Conservation (phyloP, 2,329 filamentous ascomycete genomes). For the Phyllosticta ampelicida region DNA sequence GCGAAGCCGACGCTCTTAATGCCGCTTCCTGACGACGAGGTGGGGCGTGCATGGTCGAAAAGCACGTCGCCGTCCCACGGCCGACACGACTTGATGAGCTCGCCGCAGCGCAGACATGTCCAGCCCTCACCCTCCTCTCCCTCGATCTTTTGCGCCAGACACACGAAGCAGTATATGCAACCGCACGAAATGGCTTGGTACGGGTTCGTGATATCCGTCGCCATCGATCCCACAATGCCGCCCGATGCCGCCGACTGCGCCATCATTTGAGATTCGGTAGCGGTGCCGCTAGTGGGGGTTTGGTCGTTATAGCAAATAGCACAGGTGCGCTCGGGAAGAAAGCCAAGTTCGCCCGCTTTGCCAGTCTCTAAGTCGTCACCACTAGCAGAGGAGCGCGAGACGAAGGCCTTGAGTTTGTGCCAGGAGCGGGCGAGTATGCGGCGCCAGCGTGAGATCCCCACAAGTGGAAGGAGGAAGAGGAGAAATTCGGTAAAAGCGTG, state of each 20-base stretch:
- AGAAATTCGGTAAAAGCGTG: constrained; percentile 99
- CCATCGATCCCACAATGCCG: constrained; percentile 71
- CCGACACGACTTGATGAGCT: constrained; percentile 70
- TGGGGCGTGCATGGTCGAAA: constrained; percentile 12
- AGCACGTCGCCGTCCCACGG: constrained; percentile 90
- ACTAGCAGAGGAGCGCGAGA: constrained; percentile 38
- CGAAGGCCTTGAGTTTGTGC: constrained; percentile 63
- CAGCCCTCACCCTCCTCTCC: constrained; percentile 90
- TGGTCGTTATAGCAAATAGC: constrained; percentile 96
- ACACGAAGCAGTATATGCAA: constrained; percentile 94
- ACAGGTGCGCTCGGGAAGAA: constrained; percentile 86
- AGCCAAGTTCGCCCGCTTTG: constrained; percentile 64
- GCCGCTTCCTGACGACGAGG: neutral
- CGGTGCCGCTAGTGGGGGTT: constrained; percentile 51
- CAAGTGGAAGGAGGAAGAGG: constrained; percentile 92
- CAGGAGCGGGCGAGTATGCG: constrained; percentile 81
- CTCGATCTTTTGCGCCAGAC: constrained; percentile 80
- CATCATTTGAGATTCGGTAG: constrained; percentile 65
- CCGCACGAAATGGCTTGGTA: constrained; percentile 85
- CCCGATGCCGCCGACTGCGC: constrained; percentile 42
- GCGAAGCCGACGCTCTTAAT: constrained; percentile 21
- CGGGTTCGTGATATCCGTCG: constrained; percentile 91
- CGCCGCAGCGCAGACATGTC: constrained; percentile 81
- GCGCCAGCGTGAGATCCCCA: constrained; percentile 87
- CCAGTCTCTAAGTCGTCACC: constrained; percentile 30